Evolutionary conservation across 2,329 filamentous ascomycete species (phyloP).

Genomic region (Colletotrichum simmondsii): DNA sequence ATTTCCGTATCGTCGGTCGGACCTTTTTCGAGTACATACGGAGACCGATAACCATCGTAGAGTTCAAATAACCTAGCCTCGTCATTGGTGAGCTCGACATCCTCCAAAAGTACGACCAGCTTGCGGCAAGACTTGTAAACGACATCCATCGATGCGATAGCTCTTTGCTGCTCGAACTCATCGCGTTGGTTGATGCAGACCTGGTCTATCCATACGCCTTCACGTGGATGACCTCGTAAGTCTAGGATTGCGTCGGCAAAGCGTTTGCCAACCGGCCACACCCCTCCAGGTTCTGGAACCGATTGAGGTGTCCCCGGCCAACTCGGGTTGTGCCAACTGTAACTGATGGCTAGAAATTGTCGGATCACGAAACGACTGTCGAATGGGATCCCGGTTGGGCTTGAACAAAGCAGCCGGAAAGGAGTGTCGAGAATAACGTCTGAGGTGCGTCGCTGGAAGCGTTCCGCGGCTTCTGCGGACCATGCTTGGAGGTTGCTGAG

Average conservation of each 20-base stretch:
- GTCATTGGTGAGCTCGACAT: constrained; percentile 9
- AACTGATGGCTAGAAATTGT: constrained; percentile 17
- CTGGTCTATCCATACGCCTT: constrained; percentile 48
- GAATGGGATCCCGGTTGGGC: neutral
- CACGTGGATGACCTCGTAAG: neutral
- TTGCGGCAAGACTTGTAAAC: constrained; percentile 17
- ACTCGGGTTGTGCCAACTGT: constrained; percentile 12
- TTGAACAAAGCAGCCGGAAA: constrained; percentile 5
- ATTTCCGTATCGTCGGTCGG: neutral
- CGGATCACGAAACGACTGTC: neutral
- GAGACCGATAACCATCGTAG: neutral
- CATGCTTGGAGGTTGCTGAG: constrained; percentile 8
- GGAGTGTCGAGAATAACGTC: constrained; percentile 11
- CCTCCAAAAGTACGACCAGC: constrained; percentile 17
- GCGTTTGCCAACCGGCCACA: constrained; percentile 14
- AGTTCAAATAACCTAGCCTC: neutral
- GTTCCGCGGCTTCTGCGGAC: neutral
- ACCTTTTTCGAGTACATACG: neutral
- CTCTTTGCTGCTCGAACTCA: constrained; percentile 40
- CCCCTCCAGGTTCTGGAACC: neutral
- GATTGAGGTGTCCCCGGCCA: constrained; percentile 4
- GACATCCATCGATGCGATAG: constrained; percentile 20
- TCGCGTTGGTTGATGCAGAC: constrained; percentile 52
- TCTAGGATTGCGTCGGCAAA: constrained; percentile 7
- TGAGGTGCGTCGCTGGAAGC: constrained; percentile 7